Conservation (phyloP, 2,329 filamentous ascomycete species). For the Rhexocercosporidium sp. region DNA sequence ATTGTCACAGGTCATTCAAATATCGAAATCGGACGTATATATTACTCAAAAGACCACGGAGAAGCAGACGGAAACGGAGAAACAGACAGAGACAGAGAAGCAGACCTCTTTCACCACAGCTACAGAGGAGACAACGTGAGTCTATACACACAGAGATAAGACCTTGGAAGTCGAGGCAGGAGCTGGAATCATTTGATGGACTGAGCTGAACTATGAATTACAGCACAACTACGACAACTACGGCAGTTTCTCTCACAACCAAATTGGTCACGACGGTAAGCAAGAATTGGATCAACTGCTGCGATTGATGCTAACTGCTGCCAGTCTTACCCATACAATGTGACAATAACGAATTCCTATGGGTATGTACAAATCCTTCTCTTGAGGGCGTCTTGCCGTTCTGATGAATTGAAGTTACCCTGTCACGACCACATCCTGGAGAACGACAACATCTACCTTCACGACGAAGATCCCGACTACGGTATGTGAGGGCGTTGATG, state of each 20-base stretch:
- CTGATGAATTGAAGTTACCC: constrained; percentile 20
- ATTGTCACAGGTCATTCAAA: background rate
- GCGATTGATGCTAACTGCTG: background rate
- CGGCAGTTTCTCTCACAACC: constrained; percentile 19
- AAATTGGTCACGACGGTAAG: constrained; percentile 23
- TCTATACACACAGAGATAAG: background rate
- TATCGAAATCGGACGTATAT: background rate
- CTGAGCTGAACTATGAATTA: background rate
- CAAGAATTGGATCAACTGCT: background rate
- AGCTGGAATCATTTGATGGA: background rate
- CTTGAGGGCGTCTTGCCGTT: background rate
- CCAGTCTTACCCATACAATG: constrained; percentile 27
- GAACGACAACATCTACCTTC: constrained; percentile 16
- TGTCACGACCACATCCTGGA: constrained; percentile 27
- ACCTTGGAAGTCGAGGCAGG: background rate
- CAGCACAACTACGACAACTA: constrained; percentile 5
- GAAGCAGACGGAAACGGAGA: background rate
- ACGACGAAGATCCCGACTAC: constrained; percentile 16
- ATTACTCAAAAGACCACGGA: background rate
- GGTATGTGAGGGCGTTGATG: background rate
- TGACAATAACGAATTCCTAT: constrained; percentile 27
- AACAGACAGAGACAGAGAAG: background rate
- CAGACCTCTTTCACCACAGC: background rate
- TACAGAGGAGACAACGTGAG: constrained; percentile 3
- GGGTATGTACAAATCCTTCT: constrained; percentile 11